These are phyloP conservation scores for Dendrobium nobile DNA, from an alignment of 106 monocot species.

Conservation along the genomic window DNA sequence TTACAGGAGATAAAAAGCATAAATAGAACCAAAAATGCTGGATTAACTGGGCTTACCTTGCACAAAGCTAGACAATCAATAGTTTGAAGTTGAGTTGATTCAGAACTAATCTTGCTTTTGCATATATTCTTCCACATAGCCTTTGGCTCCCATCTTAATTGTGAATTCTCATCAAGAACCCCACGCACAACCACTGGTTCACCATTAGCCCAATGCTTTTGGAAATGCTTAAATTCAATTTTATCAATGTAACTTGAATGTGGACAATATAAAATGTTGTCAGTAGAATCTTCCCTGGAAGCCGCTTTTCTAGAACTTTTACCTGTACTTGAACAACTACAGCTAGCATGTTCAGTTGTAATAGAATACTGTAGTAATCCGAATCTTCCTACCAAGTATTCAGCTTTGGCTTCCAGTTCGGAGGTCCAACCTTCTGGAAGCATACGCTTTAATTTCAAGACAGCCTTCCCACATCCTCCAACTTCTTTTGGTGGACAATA, in stretches of 20 bases:
- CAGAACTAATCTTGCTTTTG: constrained; percentile 14
- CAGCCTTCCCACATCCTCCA: constrained; percentile 51
- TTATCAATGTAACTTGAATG: constrained; percentile 17
- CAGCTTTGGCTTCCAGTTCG: constrained; percentile 29
- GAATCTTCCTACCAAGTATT: constrained; percentile 9
- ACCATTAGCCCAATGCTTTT: constrained; percentile 54
- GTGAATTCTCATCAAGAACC: constrained; percentile 31
- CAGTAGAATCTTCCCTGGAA: constrained; percentile 32
- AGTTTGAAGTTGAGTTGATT: constrained; percentile 29
- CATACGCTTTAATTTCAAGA: constrained; percentile 44
- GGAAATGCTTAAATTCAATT: constrained; percentile 48
- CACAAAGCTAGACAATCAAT: constrained; percentile 66
- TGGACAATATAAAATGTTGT: constrained; percentile 69
- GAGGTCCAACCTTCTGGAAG: constrained; percentile 21
- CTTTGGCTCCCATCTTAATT: constrained; percentile 63
- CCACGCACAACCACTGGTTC: constrained; percentile 72
- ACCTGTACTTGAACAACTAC: constrained; percentile 17
- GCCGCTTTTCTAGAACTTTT: constrained; percentile 50
- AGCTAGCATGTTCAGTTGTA: constrained; percentile 1
- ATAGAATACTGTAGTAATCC: background rate
- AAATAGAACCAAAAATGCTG: background rate
- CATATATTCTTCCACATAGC: constrained; percentile 44
- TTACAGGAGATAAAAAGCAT: background rate
- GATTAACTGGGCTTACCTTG: constrained; percentile 35
- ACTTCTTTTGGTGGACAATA: constrained; percentile 44